Evolutionary conservation across 805 yeast species (phyloP).

Genomic region (Barnettozyma californica): DNA sequence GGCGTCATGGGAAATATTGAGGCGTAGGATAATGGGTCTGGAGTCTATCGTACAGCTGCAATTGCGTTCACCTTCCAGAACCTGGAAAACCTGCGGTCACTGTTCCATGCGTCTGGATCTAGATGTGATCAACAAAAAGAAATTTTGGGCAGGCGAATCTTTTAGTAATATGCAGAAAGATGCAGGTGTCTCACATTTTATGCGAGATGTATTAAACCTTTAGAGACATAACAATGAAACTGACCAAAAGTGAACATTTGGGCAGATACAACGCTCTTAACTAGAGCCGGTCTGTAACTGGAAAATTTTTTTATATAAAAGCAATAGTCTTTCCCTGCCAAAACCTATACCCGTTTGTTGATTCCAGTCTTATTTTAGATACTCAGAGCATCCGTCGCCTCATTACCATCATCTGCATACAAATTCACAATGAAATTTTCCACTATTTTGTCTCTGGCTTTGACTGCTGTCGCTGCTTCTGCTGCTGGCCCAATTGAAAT

Average conservation of each 20-base stretch:
- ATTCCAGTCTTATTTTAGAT: not conserved
- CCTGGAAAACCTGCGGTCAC: not conserved
- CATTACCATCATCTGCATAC: not conserved
- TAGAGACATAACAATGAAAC: not conserved
- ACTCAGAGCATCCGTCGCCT: not conserved
- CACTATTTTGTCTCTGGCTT: constrained; percentile 15
- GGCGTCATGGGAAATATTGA: not conserved
- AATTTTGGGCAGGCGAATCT: not conserved
- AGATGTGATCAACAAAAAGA: not conserved
- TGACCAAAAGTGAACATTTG: not conserved
- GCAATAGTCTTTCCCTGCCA: not conserved
- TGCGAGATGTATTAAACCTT: not conserved
- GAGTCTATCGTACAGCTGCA: not conserved
- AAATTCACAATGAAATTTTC: constrained; percentile 20
- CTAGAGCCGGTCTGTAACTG: not conserved
- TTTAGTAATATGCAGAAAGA: not conserved
- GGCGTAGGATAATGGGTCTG: no score
- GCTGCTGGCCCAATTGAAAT: constrained; percentile 26
- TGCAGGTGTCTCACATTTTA: not conserved
- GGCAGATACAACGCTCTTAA: not conserved
- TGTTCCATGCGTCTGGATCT: constrained; percentile 5
- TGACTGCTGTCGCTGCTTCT: constrained; percentile 12
- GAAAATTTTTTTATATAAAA: not conserved
- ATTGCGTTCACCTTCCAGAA: not conserved
- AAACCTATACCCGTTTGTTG: no score